Evolutionary conservation across 805 yeast species (phyloP).

Genomic region (Lipomyces yamanashiensis): DNA sequence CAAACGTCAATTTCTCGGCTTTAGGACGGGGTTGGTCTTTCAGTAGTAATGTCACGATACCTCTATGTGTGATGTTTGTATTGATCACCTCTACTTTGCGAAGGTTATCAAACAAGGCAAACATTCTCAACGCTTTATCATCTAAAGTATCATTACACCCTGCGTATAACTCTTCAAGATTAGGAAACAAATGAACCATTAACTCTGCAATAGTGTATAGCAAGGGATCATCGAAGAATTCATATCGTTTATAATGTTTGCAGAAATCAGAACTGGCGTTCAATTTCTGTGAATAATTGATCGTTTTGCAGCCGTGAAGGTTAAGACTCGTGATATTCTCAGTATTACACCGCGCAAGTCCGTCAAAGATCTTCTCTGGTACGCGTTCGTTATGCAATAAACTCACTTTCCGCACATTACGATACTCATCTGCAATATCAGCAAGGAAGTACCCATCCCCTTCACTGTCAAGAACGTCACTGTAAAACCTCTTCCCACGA

Average conservation of each 20-base stretch:
- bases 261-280: conserved; percentile 13
- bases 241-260: conserved; percentile 11
- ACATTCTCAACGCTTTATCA: conserved; percentile 11
- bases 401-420: conserved; percentile 5
- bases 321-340: conserved; percentile 5
- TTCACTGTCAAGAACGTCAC: conserved; percentile 26
- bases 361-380: conserved; percentile 18
- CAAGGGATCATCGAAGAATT: conserved; percentile 13
- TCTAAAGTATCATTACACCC: conserved; percentile 18
- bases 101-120: conserved; percentile 13
- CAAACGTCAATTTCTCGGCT: background rate
- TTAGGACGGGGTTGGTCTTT: background rate
- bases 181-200: conserved; percentile 19
- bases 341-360: conserved; percentile 19
- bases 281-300: conserved; percentile 13
- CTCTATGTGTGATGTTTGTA: conserved; percentile 2
- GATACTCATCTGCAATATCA: conserved; percentile 16
- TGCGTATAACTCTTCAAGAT: conserved; percentile 9
- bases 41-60: background rate
- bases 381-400: background rate
- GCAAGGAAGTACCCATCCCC: conserved; percentile 25
- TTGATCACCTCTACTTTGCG: conserved; percentile 1
- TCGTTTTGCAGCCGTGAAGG: conserved; percentile 16
- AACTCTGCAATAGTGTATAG: conserved; percentile 11
- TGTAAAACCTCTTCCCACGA: conserved; percentile 17